phyloP scores from a whole-genome alignment of 2,329 filamentous ascomycete species.

The Hymenoscyphus occultus region DNA sequence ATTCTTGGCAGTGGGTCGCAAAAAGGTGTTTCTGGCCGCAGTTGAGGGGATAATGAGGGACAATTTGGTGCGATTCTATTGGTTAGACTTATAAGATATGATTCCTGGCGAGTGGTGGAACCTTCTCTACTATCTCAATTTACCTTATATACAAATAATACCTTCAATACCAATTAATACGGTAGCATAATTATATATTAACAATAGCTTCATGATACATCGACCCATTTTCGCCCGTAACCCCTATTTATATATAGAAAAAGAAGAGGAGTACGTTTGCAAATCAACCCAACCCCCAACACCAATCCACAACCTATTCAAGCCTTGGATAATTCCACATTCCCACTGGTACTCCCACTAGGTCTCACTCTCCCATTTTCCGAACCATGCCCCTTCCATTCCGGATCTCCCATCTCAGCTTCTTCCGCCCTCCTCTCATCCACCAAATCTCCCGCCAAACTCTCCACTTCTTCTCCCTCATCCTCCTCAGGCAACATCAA shows the following conservation, averaged over 20 bases:
- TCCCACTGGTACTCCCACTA: not conserved
- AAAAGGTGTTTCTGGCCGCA: too few relatives aligned
- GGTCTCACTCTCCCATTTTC: not conserved
- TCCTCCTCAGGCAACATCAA: constrained; percentile 69
- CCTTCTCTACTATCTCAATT: too few relatives aligned
- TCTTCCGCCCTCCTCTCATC: constrained; percentile 10
- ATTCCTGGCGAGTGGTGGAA: too few relatives aligned
- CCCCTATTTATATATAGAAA: not conserved
- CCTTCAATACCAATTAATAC: too few relatives aligned
- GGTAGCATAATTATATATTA: not conserved
- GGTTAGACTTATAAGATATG: too few relatives aligned
- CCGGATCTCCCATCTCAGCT: not conserved
- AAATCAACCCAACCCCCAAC: not conserved
- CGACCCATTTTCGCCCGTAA: not conserved
- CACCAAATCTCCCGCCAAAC: constrained; percentile 29
- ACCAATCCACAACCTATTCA: not conserved
- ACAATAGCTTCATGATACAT: not conserved
- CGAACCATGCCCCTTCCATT: not conserved
- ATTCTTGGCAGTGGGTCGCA: too few relatives aligned
- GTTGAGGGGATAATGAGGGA: too few relatives aligned
- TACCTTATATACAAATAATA: too few relatives aligned
- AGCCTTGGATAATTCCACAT: not conserved
- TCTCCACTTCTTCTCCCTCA: constrained; percentile 53
- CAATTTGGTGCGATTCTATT: too few relatives aligned
- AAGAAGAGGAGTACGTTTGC: not conserved